Conservation (phyloP, 2,329 filamentous ascomycete genomes). For the Rhinocladiella similis region DNA sequence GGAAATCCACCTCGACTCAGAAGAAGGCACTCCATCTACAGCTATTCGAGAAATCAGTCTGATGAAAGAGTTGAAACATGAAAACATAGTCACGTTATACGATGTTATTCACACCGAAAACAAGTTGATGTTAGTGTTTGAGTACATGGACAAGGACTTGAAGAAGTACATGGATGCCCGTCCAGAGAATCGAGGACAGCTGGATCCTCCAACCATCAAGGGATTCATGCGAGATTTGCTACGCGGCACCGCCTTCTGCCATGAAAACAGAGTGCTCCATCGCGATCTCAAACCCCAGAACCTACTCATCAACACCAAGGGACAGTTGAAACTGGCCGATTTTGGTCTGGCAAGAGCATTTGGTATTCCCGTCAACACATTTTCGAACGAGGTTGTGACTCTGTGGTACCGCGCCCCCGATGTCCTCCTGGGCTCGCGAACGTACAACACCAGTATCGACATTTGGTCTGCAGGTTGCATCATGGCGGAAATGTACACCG, state of each 20-base stretch:
- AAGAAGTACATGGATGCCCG: conserved; percentile 98
- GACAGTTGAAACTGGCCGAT: conserved; percentile 87
- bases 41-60: conserved; percentile 97
- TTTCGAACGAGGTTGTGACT: conserved; percentile 70
- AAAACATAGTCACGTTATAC: conserved; percentile 95
- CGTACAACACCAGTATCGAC: conserved; percentile 99
- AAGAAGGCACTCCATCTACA: conserved; percentile 95
- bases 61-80: conserved; percentile 99
- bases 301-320: conserved; percentile 79
- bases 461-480: conserved; percentile 99
- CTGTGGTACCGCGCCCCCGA: conserved; percentile 84
- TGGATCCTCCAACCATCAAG: conserved; percentile 91
- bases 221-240: conserved; percentile 99
- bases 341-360: conserved; percentile 88
- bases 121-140: conserved; percentile 98
- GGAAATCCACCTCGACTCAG: conserved; percentile 97
- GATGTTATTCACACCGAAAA: conserved; percentile 99
- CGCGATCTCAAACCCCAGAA: conserved; percentile 92
- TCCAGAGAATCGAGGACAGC: conserved; percentile 75
- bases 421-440: conserved; percentile 87
- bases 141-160: conserved; percentile 97
- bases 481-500: conserved; percentile 99
- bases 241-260: conserved; percentile 94
- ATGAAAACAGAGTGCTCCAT: conserved; percentile 94
- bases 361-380: conserved; percentile 85